Evolutionary conservation across 1,284 basidiomycete genomes (phyloP).

Genomic region (Exobasidium cylindrosporum): DNA sequence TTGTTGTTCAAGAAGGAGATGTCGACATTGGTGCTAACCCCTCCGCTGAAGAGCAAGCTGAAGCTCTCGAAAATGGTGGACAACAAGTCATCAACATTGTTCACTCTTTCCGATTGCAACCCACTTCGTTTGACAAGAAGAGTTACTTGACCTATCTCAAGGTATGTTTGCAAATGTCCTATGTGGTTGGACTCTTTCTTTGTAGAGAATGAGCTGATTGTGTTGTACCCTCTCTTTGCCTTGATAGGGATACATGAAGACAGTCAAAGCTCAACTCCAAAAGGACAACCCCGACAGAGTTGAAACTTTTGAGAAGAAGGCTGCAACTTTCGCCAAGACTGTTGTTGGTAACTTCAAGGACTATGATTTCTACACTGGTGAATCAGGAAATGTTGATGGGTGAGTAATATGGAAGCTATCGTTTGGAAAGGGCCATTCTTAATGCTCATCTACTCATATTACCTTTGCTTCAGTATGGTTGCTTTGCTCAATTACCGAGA

Average conservation of each 20-base stretch:
- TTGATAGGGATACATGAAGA: constrained; percentile 71
- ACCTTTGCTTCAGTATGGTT: constrained; percentile 43
- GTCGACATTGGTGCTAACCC: constrained; percentile 77
- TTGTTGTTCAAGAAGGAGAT: constrained; percentile 76
- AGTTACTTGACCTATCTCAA: constrained; percentile 81
- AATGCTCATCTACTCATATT: background rate
- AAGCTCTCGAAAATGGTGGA: constrained; percentile 77
- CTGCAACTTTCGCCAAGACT: constrained; percentile 63
- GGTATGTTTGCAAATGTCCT: constrained; percentile 7
- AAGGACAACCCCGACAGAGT: constrained; percentile 67
- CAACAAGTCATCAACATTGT: constrained; percentile 81
- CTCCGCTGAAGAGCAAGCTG: constrained; percentile 79
- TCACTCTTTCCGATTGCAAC: constrained; percentile 84
- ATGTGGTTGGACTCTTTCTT: background rate
- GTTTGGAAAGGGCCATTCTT: constrained; percentile 56
- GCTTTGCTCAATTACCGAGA: constrained; percentile 59
- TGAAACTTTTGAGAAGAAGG: constrained; percentile 78
- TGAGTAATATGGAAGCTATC: constrained; percentile 16
- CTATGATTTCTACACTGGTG: constrained; percentile 81
- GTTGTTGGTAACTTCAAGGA: constrained; percentile 85
- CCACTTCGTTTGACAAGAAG: constrained; percentile 89
- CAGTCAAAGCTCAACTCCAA: constrained; percentile 64
- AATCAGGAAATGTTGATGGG: constrained; percentile 62
- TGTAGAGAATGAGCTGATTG: background rate
- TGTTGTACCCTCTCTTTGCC: background rate